Evolutionary conservation across 768 basidiomycete species (phyloP).

Genomic region (Hericium rajendrae): DNA sequence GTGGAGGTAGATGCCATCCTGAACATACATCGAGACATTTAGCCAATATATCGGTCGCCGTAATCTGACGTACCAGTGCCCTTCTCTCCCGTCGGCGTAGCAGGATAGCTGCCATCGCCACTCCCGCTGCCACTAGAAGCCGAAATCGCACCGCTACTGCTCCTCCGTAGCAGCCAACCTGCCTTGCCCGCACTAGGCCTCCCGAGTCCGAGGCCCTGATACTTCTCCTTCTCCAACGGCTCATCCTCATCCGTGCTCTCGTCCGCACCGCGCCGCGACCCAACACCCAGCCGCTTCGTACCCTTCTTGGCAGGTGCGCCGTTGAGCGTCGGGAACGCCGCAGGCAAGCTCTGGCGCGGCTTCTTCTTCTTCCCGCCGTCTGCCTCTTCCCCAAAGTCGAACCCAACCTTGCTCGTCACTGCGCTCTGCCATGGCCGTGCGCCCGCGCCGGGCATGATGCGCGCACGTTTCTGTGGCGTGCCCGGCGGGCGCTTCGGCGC

Average conservation of each 20-base stretch:
- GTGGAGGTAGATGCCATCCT: conserved; percentile 52
- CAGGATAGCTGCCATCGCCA: conserved; percentile 35
- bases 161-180: conserved; percentile 59
- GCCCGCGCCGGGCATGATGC: conserved; percentile 29
- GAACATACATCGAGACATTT: neutral
- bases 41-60: conserved; percentile 3
- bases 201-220: conserved; percentile 59
- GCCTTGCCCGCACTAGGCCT: conserved; percentile 31
- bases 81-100: conserved; percentile 53
- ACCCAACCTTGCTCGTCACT: conserved; percentile 58
- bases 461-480: conserved; percentile 72
- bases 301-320: conserved; percentile 12
- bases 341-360: conserved; percentile 65
- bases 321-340: conserved; percentile 44
- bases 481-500: conserved; percentile 59
- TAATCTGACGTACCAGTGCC: conserved; percentile 26
- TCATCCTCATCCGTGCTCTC: conserved; percentile 57
- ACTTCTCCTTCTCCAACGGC: conserved; percentile 33
- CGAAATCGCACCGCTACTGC: conserved; percentile 76
- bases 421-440: conserved; percentile 78
- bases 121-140: conserved; percentile 44
- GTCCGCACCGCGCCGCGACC: conserved; percentile 19
- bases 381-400: conserved; percentile 25
- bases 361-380: conserved; percentile 38
- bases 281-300: neutral